Base-by-base conservation (phyloP, 2,329 filamentous ascomycete species). In the Chlorencoelia australis region DNA sequence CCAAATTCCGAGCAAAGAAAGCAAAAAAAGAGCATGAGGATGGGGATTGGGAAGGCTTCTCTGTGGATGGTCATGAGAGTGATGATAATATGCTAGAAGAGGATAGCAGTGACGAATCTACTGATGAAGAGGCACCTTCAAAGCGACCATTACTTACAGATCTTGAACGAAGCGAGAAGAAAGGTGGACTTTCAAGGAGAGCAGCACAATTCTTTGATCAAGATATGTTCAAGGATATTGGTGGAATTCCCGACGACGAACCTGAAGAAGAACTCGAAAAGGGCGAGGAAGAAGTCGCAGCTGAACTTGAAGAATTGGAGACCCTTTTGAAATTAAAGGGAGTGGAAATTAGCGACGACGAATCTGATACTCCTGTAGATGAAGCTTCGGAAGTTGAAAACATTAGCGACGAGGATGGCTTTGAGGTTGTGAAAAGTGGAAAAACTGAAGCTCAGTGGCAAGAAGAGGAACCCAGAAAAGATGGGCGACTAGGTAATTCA, bases 11-110 rank as follows among this genome's bases (percentile, higher is more conserved):
- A 26, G 87, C 89, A 3, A 98, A 96, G 66, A 86, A 86, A 56
- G 81, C 85, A 5, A 75, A 88, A 36, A 78, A 83, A 54, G 76
- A 86, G 53, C 77, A 82, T 44, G 77, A 82, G 35, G 85, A 93
- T 40, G 87, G 85, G 10, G 88, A 94, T 55, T 98, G 88, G 80
- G 83, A 93, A 49, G 91, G 91, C 1, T 76, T 96, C 41, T 93
- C 84, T 4, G 70, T 74, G 15, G 75, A 69, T 8, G 73, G 72
- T 30, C 62, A 63, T 18, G 68, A 67, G 11, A 74, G 70, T 43
- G 74, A 79, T 36, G 71, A 74, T 26, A 65, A 69, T 25, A 63
- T 69, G 31, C 59, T 78, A 11, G 73, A 81, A 30, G 68, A 73
- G 33, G 73, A 75, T 38, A 75, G 71, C 46, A 76, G 75, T 44